These are phyloP conservation scores for Inga oerstediana DNA, from an alignment of 306 rosid genomes.

Conservation along the genomic window DNA sequence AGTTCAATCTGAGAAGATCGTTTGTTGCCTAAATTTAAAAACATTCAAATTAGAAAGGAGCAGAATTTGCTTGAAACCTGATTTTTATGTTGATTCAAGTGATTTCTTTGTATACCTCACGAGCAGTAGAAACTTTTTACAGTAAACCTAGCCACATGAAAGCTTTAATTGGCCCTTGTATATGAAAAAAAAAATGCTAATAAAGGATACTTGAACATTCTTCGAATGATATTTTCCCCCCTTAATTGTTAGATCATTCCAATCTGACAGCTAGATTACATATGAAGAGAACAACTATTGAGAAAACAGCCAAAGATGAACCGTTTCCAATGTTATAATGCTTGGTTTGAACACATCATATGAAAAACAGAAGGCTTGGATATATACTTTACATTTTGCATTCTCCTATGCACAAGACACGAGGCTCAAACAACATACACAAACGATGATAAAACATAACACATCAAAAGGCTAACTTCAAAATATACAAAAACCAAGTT, in stretches of 20 bases:
- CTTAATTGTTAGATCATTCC: neutral
- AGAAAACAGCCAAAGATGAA: too few relatives aligned
- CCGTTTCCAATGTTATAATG: neutral
- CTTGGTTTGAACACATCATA: neutral
- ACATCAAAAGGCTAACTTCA: neutral
- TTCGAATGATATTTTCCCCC: too few relatives aligned
- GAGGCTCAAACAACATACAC: neutral
- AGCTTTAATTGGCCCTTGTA: neutral
- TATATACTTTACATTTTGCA: neutral
- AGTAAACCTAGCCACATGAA: neutral
- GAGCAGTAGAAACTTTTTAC: neutral
- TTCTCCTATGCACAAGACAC: too few relatives aligned
- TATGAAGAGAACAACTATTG: too few relatives aligned
- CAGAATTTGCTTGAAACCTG: neutral
- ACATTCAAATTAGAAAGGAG: too few relatives aligned
- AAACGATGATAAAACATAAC: neutral
- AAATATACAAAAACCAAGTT: neutral
- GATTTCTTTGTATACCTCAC: neutral
- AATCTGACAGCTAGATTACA: neutral
- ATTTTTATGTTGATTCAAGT: too few relatives aligned
- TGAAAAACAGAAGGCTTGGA: neutral
- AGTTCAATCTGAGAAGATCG: too few relatives aligned
- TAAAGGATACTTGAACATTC: too few relatives aligned
- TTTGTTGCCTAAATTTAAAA: neutral
- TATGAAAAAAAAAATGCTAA: neutral